Conservation (phyloP, 305 asterid species). For the Caryopteris hybrid region DNA sequence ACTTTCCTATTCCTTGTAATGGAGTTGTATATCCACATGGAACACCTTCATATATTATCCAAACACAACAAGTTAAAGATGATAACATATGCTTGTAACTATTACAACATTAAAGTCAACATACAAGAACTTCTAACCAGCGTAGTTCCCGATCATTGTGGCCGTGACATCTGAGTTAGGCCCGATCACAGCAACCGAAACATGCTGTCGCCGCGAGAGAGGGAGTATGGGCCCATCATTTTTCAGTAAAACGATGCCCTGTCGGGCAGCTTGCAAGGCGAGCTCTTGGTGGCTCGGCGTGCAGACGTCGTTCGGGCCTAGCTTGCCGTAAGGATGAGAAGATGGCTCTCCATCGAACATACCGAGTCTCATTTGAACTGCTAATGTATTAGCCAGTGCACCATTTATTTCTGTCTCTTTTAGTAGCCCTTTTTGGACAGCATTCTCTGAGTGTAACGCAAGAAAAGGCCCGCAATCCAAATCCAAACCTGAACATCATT, state of each 20-base stretch:
- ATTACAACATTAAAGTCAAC: background rate
- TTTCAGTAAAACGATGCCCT: constrained; percentile 61
- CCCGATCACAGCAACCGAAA: constrained; percentile 50
- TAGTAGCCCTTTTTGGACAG: constrained; percentile 39
- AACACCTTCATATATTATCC: constrained; percentile 34
- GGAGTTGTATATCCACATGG: constrained; percentile 67
- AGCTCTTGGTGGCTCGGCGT: constrained; percentile 48
- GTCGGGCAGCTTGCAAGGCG: constrained; percentile 58
- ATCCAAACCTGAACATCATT: constrained; percentile 42
- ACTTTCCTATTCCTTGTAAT: constrained; percentile 51
- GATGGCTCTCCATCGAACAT: constrained; percentile 68
- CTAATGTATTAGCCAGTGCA: constrained; percentile 47
- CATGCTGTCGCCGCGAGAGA: constrained; percentile 33
- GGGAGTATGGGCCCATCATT: constrained; percentile 47
- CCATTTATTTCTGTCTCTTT: constrained; percentile 36
- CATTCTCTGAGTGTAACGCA: constrained; percentile 43
- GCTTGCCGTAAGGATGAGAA: constrained; percentile 32
- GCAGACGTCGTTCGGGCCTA: constrained; percentile 60
- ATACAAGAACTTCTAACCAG: constrained; percentile 26
- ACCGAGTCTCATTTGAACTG: constrained; percentile 74
- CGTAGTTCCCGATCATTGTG: constrained; percentile 71
- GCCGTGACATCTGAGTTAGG: constrained; percentile 56
- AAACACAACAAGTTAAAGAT: background rate
- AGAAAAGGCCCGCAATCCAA: constrained; percentile 68
- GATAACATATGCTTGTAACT: too few relatives aligned